Evolutionary conservation across 805 yeast genomes (phyloP).

Genomic region (Ogataea neopini): DNA sequence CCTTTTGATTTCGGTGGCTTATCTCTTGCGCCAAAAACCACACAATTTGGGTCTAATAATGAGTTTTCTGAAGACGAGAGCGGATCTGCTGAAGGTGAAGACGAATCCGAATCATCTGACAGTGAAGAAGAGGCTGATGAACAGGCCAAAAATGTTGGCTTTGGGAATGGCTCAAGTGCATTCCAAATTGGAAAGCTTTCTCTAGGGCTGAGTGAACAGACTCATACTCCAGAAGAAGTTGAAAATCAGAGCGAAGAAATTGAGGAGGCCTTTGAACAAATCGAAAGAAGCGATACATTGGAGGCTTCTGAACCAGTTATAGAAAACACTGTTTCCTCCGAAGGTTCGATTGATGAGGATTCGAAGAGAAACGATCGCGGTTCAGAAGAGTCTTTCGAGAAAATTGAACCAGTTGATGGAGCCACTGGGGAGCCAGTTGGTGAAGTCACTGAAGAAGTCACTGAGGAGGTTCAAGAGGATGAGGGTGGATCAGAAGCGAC

Average conservation of each 20-base stretch:
- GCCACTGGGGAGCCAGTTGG: background rate
- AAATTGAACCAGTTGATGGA: background rate
- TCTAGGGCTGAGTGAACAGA: background rate
- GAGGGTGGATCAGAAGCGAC: too few relatives aligned
- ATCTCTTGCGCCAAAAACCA: background rate
- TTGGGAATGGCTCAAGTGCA: conserved; percentile 9
- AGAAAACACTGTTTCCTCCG: too few relatives aligned
- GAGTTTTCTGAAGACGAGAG: too few relatives aligned
- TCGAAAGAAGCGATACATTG: background rate
- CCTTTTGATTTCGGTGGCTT: background rate
- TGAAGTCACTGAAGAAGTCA: too few relatives aligned
- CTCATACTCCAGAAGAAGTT: background rate
- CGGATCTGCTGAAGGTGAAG: too few relatives aligned
- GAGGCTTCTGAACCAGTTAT: background rate
- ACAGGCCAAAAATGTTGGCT: conserved; percentile 19
- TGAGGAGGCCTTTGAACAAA: conserved; percentile 1
- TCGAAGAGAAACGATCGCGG: background rate
- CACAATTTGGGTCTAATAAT: too few relatives aligned
- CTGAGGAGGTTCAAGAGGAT: too few relatives aligned
- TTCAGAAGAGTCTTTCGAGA: conserved; percentile 3
- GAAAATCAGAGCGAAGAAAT: background rate
- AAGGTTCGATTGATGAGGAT: too few relatives aligned
- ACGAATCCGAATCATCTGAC: background rate
- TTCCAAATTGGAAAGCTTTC: background rate
- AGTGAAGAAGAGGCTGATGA: conserved; percentile 4